phyloP scores from a whole-genome alignment of 225 moss, liverwort and hornwort species.

The Asterella californica region DNA sequence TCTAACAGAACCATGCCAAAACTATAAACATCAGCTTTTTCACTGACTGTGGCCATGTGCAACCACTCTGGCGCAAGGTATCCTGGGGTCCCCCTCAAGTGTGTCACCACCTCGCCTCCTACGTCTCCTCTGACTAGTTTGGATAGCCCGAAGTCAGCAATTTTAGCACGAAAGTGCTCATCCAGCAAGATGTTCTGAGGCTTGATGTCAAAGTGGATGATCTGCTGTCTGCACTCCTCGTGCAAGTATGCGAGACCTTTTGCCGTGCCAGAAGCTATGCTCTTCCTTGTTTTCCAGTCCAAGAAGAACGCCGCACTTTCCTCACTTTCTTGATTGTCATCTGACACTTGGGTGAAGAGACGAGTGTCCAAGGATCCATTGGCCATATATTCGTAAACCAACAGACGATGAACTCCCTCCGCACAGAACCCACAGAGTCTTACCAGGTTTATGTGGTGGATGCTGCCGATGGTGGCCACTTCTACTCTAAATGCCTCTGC shows the following conservation, averaged over 20 bases:
- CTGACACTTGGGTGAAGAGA: background rate
- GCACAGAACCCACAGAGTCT: constrained; percentile 4
- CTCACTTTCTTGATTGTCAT: background rate
- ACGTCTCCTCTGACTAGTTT: constrained; percentile 4
- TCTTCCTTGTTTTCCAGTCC: constrained; percentile 22
- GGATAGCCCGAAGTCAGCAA: constrained; percentile 8
- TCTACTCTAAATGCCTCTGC: constrained; percentile 9
- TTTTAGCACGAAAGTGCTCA: background rate
- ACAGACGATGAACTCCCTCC: constrained; percentile 11
- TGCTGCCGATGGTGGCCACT: constrained; percentile 3
- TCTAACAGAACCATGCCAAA: constrained; percentile 1
- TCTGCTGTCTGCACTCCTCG: constrained; percentile 2
- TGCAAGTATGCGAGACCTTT: background rate
- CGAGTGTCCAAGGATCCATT: background rate
- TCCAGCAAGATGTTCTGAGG: background rate
- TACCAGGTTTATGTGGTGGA: constrained; percentile 18
- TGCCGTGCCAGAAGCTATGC: constrained; percentile 8
- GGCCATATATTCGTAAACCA: constrained; percentile 5
- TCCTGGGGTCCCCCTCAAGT: constrained; percentile 65
- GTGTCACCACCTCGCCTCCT: constrained; percentile 45
- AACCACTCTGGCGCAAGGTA: constrained; percentile 53
- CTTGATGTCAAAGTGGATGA: constrained; percentile 7
- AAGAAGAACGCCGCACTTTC: background rate
- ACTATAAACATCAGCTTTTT: constrained; percentile 10
- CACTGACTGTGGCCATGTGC: constrained; percentile 48